Evolutionary conservation across 2,329 filamentous ascomycete genomes (phyloP), one percentile per base, ranked within the genome.

Genomic region (Pseudogymnoascus sp.): DNA sequence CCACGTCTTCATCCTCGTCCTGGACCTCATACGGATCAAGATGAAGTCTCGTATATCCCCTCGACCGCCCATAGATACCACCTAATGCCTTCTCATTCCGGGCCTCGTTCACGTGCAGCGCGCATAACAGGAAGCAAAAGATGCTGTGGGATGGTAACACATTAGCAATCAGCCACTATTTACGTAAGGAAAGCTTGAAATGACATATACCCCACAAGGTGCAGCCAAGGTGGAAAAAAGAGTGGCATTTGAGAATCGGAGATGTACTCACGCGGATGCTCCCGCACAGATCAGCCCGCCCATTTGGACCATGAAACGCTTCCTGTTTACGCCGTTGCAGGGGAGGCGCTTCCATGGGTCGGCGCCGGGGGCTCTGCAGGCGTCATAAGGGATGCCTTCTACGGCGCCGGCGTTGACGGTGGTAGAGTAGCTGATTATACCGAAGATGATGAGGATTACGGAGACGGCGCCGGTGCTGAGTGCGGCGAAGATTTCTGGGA

Each of bases 1-100:
- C 57, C 8, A 31, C 57, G 11, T 59, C 57, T 26, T 59, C 57
- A 39, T 59, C 57, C 33, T 59, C 57, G 39, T 54, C 47, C 3
- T 39, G 57, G 3, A 59, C 24, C 57, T 59, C 33, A 40, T 59
- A 59, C 6, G 57, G 57, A n/a, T 59, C 17, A 8, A 59, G 57
- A 31, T 37, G 13, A 9, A 59, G 57, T 11, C 57, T 59, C 35
- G 24, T 31, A 29, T 59, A 59, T 59, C 57, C 57, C 57, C 36
- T 39, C 57, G 33, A 5, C 33, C 57, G 8, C 9, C 13, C 57
- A 26, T 37, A 59, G 7, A 37, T 13, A 2, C 57, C 24, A 1
- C 57, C 57, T 17, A 15, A 21, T 9, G 31, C 33, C 36, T 8
- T 31, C 33, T 39, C n/a, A 26, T 59, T 59, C 57, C 36, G 17